Percentiles rank a stretch among this genome's conserved stretches.
phyloP scores from a whole-genome alignment of 1,284 basidiomycete species.

The Ceratobasidium papillatum region DNA sequence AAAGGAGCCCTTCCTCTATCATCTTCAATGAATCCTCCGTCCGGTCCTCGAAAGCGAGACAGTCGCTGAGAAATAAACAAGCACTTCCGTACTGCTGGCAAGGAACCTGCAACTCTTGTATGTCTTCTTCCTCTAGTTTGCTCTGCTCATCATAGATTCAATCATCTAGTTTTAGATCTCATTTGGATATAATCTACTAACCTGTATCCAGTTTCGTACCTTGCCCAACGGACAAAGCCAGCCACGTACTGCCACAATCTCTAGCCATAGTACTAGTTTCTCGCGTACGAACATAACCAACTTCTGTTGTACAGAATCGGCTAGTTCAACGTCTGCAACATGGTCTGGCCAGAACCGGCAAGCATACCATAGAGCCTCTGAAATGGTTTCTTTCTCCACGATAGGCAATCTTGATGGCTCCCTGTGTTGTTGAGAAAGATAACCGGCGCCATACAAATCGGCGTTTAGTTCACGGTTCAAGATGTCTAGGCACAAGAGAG shows the following conservation, averaged over 20 bases:
- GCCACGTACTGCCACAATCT: neutral
- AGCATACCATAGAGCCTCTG: slow-evolving; percentile 3
- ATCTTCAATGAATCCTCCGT: neutral
- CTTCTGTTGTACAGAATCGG: neutral
- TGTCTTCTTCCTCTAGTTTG: neutral
- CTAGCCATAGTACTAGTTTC: slow-evolving; percentile 14
- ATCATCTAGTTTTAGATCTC: neutral
- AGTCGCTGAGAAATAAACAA: neutral
- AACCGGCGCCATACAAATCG: neutral
- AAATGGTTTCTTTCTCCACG: neutral
- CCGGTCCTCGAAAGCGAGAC: neutral
- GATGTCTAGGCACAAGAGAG: neutral
- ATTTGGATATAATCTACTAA: neutral
- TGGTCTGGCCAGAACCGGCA: slow-evolving; percentile 16
- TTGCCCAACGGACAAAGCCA: neutral
- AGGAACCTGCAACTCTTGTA: neutral
- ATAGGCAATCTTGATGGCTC: neutral
- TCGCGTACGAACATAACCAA: neutral
- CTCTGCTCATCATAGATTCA: neutral
- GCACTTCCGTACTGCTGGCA: neutral
- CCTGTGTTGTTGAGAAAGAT: neutral
- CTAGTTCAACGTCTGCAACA: neutral
- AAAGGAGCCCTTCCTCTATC: neutral
- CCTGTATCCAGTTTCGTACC: neutral
- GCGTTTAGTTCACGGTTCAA: neutral